Conservation (phyloP, 2,329 filamentous ascomycete genomes). For the Drechslerella dactyloides region DNA sequence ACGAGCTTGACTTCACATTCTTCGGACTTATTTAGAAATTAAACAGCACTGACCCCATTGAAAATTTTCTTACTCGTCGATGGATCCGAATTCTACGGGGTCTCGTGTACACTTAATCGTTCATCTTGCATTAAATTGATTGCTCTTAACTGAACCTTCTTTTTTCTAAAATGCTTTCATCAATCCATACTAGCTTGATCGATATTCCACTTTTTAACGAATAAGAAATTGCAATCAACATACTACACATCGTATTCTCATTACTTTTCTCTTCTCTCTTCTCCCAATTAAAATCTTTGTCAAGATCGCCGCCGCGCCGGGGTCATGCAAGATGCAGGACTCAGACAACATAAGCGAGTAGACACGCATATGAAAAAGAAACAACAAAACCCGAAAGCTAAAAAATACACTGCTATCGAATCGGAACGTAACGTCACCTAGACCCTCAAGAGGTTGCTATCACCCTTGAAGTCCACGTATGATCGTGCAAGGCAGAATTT, state of each 20-base stretch:
- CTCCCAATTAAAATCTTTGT: slow-evolving; percentile 30
- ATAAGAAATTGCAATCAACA: slow-evolving; percentile 18
- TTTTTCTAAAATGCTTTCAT: too few relatives aligned
- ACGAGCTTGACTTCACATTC: too few relatives aligned
- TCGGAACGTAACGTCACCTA: slow-evolving; percentile 15
- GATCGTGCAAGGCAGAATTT: slow-evolving; percentile 7
- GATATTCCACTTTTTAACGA: slow-evolving; percentile 12
- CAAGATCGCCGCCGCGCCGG: slow-evolving; percentile 31
- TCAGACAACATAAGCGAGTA: slow-evolving; percentile 49
- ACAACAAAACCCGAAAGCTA: slow-evolving; percentile 11
- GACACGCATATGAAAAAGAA: slow-evolving; percentile 1
- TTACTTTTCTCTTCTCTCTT: slow-evolving; percentile 17
- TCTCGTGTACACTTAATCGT: too few relatives aligned
- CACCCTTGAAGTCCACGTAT: slow-evolving; percentile 43
- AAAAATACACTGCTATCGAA: slow-evolving; percentile 23
- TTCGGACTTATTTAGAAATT: too few relatives aligned
- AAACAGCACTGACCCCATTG: too few relatives aligned
- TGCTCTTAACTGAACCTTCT: too few relatives aligned
- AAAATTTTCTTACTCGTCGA: too few relatives aligned
- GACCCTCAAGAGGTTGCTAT: slow-evolving; percentile 15
- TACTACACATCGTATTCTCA: slow-evolving; percentile 16
- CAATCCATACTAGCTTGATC: background rate
- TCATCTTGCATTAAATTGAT: too few relatives aligned
- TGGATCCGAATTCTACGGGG: too few relatives aligned
- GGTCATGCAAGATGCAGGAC: slow-evolving; percentile 42